These are phyloP conservation scores for Bretschneidera sinensis DNA, from an alignment of 345 rosid genomes.

Conservation along the genomic window DNA sequence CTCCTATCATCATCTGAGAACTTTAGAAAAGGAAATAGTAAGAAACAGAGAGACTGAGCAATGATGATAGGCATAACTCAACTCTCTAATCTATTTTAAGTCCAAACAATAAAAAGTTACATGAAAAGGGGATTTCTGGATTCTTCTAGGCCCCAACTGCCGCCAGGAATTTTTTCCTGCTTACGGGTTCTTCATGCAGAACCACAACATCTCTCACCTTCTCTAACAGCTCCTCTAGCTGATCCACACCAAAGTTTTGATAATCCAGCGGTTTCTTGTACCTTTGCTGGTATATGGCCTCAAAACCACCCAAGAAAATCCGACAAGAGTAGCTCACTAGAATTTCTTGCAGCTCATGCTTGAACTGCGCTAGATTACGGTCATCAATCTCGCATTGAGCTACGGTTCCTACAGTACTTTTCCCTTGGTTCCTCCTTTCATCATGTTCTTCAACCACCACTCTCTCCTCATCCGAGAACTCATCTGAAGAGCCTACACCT, in stretches of 20 bases:
- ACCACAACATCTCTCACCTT: slow-evolving; percentile 63
- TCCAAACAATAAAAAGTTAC: slow-evolving; percentile 8
- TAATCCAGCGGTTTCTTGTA: slow-evolving; percentile 69
- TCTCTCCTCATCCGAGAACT: slow-evolving; percentile 63
- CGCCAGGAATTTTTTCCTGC: slow-evolving; percentile 51
- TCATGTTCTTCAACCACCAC: slow-evolving; percentile 37
- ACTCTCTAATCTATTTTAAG: slow-evolving; percentile 6
- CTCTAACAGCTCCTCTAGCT: slow-evolving; percentile 69
- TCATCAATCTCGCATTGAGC: slow-evolving; percentile 26
- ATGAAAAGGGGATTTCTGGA: neutral
- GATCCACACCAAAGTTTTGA: slow-evolving; percentile 50
- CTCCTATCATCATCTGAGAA: slow-evolving; percentile 10
- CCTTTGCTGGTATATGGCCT: slow-evolving; percentile 71
- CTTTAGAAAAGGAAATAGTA: neutral
- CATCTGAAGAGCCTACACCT: slow-evolving; percentile 60
- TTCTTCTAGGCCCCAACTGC: slow-evolving; percentile 36
- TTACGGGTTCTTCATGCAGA: slow-evolving; percentile 56
- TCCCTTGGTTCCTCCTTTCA: slow-evolving; percentile 29
- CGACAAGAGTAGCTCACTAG: slow-evolving; percentile 77
- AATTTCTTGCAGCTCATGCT: slow-evolving; percentile 78
- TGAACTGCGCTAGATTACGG: slow-evolving; percentile 54
- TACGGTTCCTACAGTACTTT: slow-evolving; percentile 15
- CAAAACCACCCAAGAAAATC: slow-evolving; percentile 69
- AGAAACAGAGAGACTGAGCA: slow-evolving; percentile 4
- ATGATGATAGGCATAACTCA: slow-evolving; percentile 4